Evolutionary conservation across 2,329 filamentous ascomycete species (phyloP).

Genomic region (Diaporthe helianthi): DNA sequence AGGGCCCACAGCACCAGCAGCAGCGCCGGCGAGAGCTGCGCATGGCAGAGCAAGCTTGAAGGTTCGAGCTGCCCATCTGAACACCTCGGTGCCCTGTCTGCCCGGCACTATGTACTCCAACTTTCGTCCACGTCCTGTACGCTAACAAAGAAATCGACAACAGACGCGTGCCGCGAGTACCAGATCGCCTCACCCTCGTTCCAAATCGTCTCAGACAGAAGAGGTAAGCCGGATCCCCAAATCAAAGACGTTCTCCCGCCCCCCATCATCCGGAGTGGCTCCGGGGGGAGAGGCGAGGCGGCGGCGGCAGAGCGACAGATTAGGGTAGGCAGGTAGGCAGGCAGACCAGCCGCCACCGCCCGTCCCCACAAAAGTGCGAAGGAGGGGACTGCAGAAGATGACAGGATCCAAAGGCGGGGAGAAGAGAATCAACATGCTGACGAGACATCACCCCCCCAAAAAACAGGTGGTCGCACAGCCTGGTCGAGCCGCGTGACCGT

Average conservation of each 20-base stretch:
- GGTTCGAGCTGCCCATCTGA: slow-evolving; percentile 35
- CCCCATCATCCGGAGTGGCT: too few relatives aligned
- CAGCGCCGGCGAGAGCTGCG: slow-evolving; percentile 36
- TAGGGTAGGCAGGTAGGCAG: too few relatives aligned
- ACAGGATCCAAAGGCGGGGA: neutral
- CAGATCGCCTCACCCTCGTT: slow-evolving; percentile 42
- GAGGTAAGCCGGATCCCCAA: slow-evolving; percentile 39
- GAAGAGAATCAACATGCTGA: neutral
- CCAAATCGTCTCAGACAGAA: slow-evolving; percentile 45
- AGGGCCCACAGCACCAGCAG: slow-evolving; percentile 33
- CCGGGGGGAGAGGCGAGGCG: neutral
- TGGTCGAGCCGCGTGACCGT: slow-evolving; percentile 87
- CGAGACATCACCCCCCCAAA: slow-evolving; percentile 21
- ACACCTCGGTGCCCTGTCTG: neutral
- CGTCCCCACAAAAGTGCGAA: neutral
- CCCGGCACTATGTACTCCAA: too few relatives aligned
- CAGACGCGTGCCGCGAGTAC: slow-evolving; percentile 44
- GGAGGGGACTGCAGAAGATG: too few relatives aligned
- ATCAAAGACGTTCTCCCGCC: too few relatives aligned
- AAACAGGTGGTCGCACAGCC: slow-evolving; percentile 81
- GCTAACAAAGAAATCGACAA: slow-evolving; percentile 33
- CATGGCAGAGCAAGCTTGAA: slow-evolving; percentile 45
- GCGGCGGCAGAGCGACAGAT: neutral
- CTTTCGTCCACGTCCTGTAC: neutral
- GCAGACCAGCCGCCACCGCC: neutral